phyloP scores from a whole-genome alignment of 2,329 filamentous ascomycete species.

The Exophiala sideris region DNA sequence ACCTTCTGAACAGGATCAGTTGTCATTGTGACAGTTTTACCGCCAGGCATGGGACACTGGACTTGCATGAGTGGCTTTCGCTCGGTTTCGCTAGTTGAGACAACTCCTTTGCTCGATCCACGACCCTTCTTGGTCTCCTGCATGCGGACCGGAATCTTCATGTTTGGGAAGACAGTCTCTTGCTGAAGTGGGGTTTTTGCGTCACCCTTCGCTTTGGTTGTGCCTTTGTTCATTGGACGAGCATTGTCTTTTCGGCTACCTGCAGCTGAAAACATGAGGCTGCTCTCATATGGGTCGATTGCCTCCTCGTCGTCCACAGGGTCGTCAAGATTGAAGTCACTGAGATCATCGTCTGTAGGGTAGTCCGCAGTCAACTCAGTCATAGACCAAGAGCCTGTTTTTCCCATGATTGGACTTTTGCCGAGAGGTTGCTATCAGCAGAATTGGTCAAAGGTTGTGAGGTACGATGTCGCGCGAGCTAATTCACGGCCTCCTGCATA shows the following conservation, averaged over 20 bases:
- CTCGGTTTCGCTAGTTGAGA: neutral
- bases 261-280: neutral
- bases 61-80: slow-evolving; percentile 9
- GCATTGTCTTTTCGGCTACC: neutral
- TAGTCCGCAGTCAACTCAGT: neutral
- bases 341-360: neutral
- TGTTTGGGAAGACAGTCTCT: slow-evolving; percentile 13
- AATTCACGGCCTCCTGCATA: too few species aligned
- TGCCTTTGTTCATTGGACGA: neutral
- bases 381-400: neutral
- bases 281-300: neutral
- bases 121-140: neutral
- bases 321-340: neutral
- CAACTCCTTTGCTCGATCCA: neutral
- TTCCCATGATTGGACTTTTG: neutral
- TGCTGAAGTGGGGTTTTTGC: neutral
- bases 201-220: neutral
- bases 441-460: too few species aligned
- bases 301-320: neutral
- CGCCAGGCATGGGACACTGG: slow-evolving; percentile 14
- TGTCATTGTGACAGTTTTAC: slow-evolving; percentile 3
- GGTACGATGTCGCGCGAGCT: too few species aligned
- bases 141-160: slow-evolving; percentile 13
- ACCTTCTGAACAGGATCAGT: slow-evolving; percentile 15
- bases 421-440: too few species aligned